Evolutionary conservation across 2,329 filamentous ascomycete genomes (phyloP).

Genomic region (Fusarium caatingaense): DNA sequence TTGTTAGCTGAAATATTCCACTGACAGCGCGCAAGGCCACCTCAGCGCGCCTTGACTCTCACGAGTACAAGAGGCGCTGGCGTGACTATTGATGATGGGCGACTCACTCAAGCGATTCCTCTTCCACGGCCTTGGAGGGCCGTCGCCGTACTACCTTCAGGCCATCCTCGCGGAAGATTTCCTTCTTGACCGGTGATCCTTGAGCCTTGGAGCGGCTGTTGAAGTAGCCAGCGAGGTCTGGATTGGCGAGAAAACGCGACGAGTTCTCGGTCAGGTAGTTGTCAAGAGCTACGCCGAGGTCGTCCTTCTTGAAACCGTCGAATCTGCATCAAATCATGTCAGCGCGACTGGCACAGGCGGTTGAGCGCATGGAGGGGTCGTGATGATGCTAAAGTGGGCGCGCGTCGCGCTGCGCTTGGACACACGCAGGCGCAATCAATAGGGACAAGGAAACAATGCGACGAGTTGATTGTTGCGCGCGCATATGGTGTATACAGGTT

Average conservation of each 20-base stretch:
- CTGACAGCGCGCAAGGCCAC: conserved; percentile 3
- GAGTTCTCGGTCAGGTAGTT: conserved; percentile 77
- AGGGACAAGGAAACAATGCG: conserved; percentile 20
- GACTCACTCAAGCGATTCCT: conserved; percentile 60
- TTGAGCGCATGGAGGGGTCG: conserved; percentile 19
- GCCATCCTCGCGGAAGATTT: conserved; percentile 53
- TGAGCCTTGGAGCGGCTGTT: conserved; percentile 69
- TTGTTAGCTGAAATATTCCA: conserved; percentile 29
- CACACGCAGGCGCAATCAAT: conserved; percentile 32
- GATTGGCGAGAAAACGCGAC: conserved; percentile 70
- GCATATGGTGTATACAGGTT: not conserved
- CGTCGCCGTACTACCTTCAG: conserved; percentile 61
- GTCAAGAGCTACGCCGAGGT: conserved; percentile 81
- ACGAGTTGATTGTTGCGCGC: not conserved
- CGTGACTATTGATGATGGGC: conserved; percentile 1
- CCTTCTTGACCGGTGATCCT: conserved; percentile 71
- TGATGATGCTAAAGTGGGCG: conserved; percentile 19
- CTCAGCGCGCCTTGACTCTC: conserved; percentile 17
- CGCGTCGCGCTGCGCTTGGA: conserved; percentile 39
- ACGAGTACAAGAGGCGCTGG: conserved; percentile 23
- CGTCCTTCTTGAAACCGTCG: conserved; percentile 78
- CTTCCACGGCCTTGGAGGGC: conserved; percentile 58
- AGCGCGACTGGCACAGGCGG: conserved; percentile 17
- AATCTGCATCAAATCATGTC: conserved; percentile 61
- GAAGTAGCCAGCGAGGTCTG: conserved; percentile 80